Evolutionary conservation across 257 asterid genomes (phyloP), one percentile per base, ranked within the genome.

Genomic region (Perilla frutescens): DNA sequence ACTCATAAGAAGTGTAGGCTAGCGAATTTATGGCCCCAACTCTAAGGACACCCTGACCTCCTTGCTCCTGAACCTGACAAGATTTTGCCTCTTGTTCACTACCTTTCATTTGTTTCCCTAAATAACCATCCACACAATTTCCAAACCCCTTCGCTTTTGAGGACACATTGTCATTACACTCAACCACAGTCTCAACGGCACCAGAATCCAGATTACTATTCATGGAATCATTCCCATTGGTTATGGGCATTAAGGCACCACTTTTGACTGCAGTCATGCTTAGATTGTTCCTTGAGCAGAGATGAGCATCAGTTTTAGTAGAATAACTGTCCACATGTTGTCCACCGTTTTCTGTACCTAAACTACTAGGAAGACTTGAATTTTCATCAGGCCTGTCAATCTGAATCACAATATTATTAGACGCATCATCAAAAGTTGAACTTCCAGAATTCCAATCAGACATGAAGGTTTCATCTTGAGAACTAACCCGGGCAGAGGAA

Each of bases 1-100:
- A 95, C 76, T 95, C 99, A 56, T 92, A 95, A 45, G 99, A 94
- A 73, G 86, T 70, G 71, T 87, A 85, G 65, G 96, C 82, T 26
- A 90, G 84, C 43, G 93, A 82, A 83, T 74, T 85, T 62, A 84
- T 75, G 71, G 88, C 77, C 79, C 96, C 88, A 68, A 82, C 85
- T 81, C 91, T 80, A 77, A 83, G 89, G 75, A 88, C 77, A 79
- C 90, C 75, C 45, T 56, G 74, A 71, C 81, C 79, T 74, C 84
- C 80, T 72, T 84, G 89, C 80, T 87, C 90, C 73, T 56, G 87
- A 71, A 78, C 68, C 39, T 81, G 81, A 65, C 74, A 78, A 26
- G 83, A 65, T 73, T 71, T 81, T 65, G 54, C 81, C 77, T 81
- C 84, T 67, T 76, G 53, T 75, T 82, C 88, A 75, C 82, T 67